Evolutionary conservation across 2,329 filamentous ascomycete species (phyloP), one percentile per base, ranked within the genome.

Genomic region (Kalmusia sp.): DNA sequence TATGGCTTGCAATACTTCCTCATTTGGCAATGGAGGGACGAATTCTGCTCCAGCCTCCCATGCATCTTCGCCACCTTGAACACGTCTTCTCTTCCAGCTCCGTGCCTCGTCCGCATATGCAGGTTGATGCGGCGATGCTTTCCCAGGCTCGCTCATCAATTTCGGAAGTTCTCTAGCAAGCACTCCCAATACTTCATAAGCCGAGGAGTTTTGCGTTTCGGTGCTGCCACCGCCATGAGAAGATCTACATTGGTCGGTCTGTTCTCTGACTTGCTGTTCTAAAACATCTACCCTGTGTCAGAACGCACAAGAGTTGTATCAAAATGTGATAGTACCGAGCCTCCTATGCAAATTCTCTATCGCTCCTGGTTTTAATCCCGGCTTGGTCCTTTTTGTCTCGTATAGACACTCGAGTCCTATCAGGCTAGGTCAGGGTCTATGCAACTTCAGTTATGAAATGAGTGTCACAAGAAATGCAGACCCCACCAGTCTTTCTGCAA

Each of bases 361-460:
- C n/a, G 59, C 59, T n/a, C 59, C 59, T 27, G 55, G 30, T 34
- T 62, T 62, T 21, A 62, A 31, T 5, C 59, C 59, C 14, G 59
- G 59, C 35, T 59, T 61, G 28, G 52, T 38, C 11, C 59, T 53
- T 33, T 58, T 62, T 7, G 57, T 44, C 33, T 63, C 57, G 28
- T 63, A 63, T 9, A 61, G 43, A 43, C 60, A 63, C 1, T 55
- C 51, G n/a, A 55, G 47, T 19, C 58, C 60, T 63, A 15, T 25
- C 11, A 12, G 6, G 22, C 2, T 4, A n/a, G 4, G 21, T 37
- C 21, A 27, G 19, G 19, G 9, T 3, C 24, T 2, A 22, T 33
- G 3, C 35, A 17, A 25, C 19, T 12, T 6, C 1, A 12, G 17
- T 25, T 3, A n/a, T 19, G 17, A 24, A 17, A 33, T n/a, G 11